These are phyloP conservation scores for Diutina ranongensis DNA, from an alignment of 1,139 yeast species.

Conservation along the genomic window DNA sequence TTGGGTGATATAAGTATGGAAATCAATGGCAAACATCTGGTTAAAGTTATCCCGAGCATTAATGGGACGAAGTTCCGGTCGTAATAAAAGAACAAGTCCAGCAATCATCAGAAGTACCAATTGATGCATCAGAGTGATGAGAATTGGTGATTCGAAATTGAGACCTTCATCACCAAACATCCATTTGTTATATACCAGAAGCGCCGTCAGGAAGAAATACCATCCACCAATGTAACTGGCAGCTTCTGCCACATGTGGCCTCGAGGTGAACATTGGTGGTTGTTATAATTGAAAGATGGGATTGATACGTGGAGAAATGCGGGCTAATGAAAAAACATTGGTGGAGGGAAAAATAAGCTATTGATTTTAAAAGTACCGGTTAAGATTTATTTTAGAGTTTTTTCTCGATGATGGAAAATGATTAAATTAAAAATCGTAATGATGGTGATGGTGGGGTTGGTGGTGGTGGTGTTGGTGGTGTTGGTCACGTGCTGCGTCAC, in stretches of 20 bases:
- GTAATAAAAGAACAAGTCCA: conserved; percentile 27
- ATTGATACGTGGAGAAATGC: neutral
- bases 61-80: conserved; percentile 39
- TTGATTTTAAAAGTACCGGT: too few species aligned
- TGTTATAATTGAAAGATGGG: too few species aligned
- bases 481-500: too few species aligned
- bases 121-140: conserved; percentile 82
- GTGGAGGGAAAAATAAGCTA: too few species aligned
- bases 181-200: conserved; percentile 94
- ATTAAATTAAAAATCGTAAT: too few species aligned
- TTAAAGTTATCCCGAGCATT: conserved; percentile 9
- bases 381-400: too few species aligned
- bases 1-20: conserved; percentile 28
- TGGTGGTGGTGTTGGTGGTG: too few species aligned
- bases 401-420: too few species aligned
- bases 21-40: conserved; percentile 11
- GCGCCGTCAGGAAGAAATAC: conserved; percentile 56
- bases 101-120: conserved; percentile 47
- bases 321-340: too few species aligned
- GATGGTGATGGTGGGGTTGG: too few species aligned
- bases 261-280: neutral
- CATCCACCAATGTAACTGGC: conserved; percentile 26
- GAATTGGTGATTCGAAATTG: conserved; percentile 70
- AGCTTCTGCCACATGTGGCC: neutral
- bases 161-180: conserved; percentile 69